Conservation (phyloP, 345 rosid species). For the Bretschneidera sinensis region DNA sequence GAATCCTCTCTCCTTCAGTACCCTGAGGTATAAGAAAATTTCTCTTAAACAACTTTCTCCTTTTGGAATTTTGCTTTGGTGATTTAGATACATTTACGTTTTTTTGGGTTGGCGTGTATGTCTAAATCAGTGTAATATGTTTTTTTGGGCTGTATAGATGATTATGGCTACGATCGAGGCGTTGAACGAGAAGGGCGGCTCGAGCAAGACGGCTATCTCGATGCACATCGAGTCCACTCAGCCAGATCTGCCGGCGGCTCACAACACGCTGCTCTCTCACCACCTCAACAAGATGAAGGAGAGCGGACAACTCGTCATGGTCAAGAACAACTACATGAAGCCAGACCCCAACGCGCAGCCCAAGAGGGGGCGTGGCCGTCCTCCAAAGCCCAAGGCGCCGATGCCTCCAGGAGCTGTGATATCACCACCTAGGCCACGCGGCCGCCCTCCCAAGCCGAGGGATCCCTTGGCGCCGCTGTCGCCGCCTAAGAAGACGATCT, state of each 20-base stretch:
- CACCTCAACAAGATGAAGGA: conserved; percentile 67
- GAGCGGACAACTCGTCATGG: conserved; percentile 49
- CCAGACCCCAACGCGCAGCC: conserved; percentile 75
- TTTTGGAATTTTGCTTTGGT: not conserved
- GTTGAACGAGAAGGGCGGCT: conserved; percentile 41
- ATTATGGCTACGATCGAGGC: conserved; percentile 74
- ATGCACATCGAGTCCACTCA: conserved; percentile 55
- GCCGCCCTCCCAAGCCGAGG: conserved; percentile 63
- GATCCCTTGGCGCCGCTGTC: conserved; percentile 39
- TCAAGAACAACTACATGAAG: conserved; percentile 74
- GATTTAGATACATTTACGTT: not conserved
- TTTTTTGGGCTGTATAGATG: conserved; percentile 34
- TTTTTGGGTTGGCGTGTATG: not conserved
- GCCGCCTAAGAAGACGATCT: conserved; percentile 16
- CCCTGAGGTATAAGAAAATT: conserved; percentile 23
- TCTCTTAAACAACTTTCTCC: not conserved
- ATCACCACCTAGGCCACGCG: conserved; percentile 57
- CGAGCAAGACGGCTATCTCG: conserved; percentile 54
- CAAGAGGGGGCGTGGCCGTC: conserved; percentile 89
- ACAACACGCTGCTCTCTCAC: conserved; percentile 51
- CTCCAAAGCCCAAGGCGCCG: conserved; percentile 56
- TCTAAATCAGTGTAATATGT: not conserved
- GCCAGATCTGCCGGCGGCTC: conserved; percentile 50
- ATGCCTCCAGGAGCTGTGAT: conserved; percentile 20
- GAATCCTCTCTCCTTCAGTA: conserved; percentile 28